Evolutionary conservation across 495 filamentous ascomycete species (phyloP), one percentile per base, ranked within the genome.

Genomic region (Thozetella sp.): DNA sequence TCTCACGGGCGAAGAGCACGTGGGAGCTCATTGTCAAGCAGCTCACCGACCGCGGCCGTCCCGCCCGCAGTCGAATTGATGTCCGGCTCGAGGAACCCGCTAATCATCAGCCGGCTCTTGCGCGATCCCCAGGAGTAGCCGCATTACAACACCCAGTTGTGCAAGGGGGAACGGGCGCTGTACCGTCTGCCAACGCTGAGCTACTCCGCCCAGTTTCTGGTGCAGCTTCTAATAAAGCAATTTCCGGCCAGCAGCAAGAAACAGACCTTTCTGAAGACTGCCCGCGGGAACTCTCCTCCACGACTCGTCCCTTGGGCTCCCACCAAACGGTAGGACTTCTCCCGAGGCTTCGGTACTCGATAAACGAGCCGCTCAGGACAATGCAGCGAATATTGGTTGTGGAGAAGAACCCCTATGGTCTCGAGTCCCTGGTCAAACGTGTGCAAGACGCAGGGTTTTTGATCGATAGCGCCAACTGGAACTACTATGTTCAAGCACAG

Each of bases 381-480:
- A 91, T 92, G 74, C 82, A 93, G 62, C 75, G 74, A 25, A 73
- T 85, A 22, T 77, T 90, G 20, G 68, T 77, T 19, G 69, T 64
- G 22, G 76, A 81, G 63, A 63, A 71, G 15, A 72, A 88, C 55
- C 67, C 70, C 1, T 59, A 71, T 2, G 79, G 77, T 45, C 73
- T 92, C 22, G 65, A 78, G 3, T 50, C 69, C 1, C 70, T 84
- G 2, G 68, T 94, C 22, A 59, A 73, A 0, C 61, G 82, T 0
- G 72, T 93, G 20, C 69, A 81, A 12, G 60, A 62, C 2, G 78
- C 75, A 27, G 93, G 93, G 19, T 97, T 92, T 70, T 68, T 75
- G 24, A 64, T 96, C 53, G 86, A 89, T 62, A 80, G 76, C 70
- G 71, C 70, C 51, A 86, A 82, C 63, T 89, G 86, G 87, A 90